Evolutionary conservation across 441 rosid genomes (phyloP).

Genomic region (Corymbia calophylla): DNA sequence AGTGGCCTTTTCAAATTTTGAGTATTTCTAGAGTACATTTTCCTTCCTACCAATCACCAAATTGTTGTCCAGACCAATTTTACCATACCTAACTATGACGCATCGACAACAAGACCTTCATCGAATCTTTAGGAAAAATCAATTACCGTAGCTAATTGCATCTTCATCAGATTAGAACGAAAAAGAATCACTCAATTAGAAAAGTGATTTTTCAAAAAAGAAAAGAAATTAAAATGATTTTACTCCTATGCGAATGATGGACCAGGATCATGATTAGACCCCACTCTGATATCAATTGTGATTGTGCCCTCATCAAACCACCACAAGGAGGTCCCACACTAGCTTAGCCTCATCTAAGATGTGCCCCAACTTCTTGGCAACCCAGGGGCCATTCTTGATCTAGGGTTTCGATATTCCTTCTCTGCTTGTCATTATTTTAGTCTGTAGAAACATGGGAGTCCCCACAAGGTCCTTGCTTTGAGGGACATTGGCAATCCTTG

Average conservation of each 20-base stretch:
- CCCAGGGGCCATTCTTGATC: constrained; percentile 15
- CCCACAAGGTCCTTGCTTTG: constrained; percentile 23
- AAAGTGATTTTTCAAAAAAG: not conserved
- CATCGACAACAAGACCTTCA: not conserved
- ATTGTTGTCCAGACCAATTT: not conserved
- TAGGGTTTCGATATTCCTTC: not conserved
- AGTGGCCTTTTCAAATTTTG: not conserved
- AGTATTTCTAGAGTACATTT: not conserved
- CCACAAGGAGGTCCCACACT: constrained; percentile 35
- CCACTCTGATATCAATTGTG: not conserved
- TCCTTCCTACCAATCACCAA: not conserved
- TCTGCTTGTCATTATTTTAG: not conserved
- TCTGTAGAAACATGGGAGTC: constrained; percentile 21
- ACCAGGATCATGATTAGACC: not conserved
- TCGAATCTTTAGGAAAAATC: not conserved
- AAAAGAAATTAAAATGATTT: not conserved
- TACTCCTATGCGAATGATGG: not conserved
- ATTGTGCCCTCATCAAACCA: constrained; percentile 36
- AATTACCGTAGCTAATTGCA: not conserved
- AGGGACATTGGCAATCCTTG: constrained; percentile 19
- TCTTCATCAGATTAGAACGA: not conserved
- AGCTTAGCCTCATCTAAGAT: constrained; percentile 33
- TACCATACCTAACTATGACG: not conserved
- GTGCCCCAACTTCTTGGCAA: constrained; percentile 46
- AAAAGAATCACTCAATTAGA: not conserved